Conservation (phyloP, 139 green algal genomes). For the Chlamydomonas eustigma region DNA sequence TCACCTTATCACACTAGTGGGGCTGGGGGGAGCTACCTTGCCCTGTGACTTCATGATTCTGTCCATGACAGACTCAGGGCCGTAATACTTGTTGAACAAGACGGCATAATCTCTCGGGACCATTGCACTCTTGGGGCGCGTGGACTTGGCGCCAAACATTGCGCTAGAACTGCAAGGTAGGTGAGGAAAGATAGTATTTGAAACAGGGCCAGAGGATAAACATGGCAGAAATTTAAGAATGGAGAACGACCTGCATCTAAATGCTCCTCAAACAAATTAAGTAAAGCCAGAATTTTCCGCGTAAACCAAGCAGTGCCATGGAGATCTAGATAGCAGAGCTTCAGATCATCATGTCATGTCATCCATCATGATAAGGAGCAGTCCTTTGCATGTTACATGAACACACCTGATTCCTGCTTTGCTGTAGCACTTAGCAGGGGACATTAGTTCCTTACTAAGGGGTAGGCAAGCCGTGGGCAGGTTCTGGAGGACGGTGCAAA, state of each 20-base stretch:
- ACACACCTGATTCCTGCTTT: not conserved
- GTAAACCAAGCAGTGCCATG: too few species aligned
- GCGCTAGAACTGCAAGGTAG: not conserved
- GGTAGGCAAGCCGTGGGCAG: not conserved
- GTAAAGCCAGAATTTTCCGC: too few species aligned
- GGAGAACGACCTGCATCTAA: too few species aligned
- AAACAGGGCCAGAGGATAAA: too few species aligned
- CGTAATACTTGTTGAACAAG: slow-evolving; percentile 2
- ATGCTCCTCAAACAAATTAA: too few species aligned
- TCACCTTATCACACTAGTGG: too few species aligned
- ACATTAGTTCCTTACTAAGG: not conserved
- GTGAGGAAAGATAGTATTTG: too few species aligned
- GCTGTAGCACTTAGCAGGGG: slow-evolving; percentile 5
- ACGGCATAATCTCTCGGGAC: not conserved
- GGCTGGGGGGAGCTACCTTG: not conserved
- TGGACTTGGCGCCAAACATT: not conserved
- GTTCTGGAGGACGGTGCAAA: not conserved
- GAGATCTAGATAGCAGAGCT: too few species aligned
- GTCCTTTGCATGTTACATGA: too few species aligned
- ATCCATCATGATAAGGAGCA: too few species aligned
- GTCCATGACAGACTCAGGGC: not conserved
- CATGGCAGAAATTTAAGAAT: too few species aligned
- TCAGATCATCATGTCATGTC: too few species aligned
- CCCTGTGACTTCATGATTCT: not conserved
- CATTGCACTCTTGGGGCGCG: not conserved